Base-by-base conservation (phyloP, 83 land plant species). In the Larix sibirica region DNA sequence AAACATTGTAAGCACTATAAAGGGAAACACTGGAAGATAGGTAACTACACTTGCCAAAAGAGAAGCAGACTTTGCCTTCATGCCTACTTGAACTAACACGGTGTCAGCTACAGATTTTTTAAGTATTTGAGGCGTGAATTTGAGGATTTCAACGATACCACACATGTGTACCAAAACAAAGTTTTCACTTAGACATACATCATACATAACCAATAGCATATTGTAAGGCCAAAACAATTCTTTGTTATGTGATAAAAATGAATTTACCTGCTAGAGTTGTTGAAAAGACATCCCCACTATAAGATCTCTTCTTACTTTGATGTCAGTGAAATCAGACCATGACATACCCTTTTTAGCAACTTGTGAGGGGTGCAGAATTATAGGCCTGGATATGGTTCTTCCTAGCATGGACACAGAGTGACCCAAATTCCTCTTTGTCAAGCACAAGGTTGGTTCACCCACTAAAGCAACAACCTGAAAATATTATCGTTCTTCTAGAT, bases 391-490 rank as follows among this genome's bases (percentile, higher is more conserved):
- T 9, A 83, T 70, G n/a, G 68, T 26, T 68, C 81, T 87, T 24
- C 18, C 26, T 10, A 10, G 3, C 23, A 1, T 24, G n/a, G 67
- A 64, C 20, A 56, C 80, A 28, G 83, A 21, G 13, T 83, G 26
- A 24, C 83, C 82, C 24, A 54, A 33, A 7, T 77, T 56, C n/a
- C 56, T 82, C 33, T 79, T 40, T 78, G 80, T 56, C 80, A 78
- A 24, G 13, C 63, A 78, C 20, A 78, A 85, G 47, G 90, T 84
- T 31, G 91, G 81, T 47, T 84, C 84, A n/a, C 85, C 87, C 28
- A 89, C 87, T 67, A 89, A 82, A 58, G 90, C 91, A 56, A 90
- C 84, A 28, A 90, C 91, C 58, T 81, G 90, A 33, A 87, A 82
- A n/a, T 50, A 26, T 47, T 87, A 82, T 58, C 42, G 74, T n/a